Percentiles rank a stretch among this genome's conserved stretches.
Evolutionary conservation across 2,329 filamentous ascomycete species (phyloP).

Genomic region (Cytospora chrysosperma): DNA sequence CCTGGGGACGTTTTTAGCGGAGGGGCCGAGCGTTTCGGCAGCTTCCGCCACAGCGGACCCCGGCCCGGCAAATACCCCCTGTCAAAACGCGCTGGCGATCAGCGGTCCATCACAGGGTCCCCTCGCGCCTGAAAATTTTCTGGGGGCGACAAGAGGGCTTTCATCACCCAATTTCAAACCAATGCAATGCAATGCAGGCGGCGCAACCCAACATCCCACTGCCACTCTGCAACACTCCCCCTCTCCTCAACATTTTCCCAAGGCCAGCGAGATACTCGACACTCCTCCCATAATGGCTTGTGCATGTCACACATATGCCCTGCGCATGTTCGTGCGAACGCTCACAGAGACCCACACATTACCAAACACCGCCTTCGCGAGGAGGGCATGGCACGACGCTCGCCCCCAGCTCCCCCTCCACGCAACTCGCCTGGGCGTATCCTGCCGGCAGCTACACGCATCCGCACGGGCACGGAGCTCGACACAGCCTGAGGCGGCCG

Average conservation of each 20-base stretch:
- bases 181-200: background rate
- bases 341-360: constrained; percentile 42
- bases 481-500: background rate
- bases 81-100: background rate
- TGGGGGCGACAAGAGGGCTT: too few species aligned
- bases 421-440: background rate
- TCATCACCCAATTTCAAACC: too few species aligned
- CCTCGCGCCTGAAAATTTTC: background rate
- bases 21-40: background rate
- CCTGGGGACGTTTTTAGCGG: background rate
- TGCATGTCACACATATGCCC: constrained; percentile 45
- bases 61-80: background rate
- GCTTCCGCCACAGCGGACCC: constrained; percentile 1
- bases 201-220: background rate
- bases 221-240: too few species aligned
- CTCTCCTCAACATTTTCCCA: background rate
- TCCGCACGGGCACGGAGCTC: background rate
- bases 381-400: constrained; percentile 9
- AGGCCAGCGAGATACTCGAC: background rate
- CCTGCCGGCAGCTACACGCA: background rate
- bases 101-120: background rate
- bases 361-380: constrained; percentile 21
- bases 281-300: constrained; percentile 49
- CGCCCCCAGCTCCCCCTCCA: background rate
- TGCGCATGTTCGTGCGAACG: constrained; percentile 49